Conservation (phyloP, 2,329 filamentous ascomycete genomes). For the Cadophora luteo-olivacea region DNA sequence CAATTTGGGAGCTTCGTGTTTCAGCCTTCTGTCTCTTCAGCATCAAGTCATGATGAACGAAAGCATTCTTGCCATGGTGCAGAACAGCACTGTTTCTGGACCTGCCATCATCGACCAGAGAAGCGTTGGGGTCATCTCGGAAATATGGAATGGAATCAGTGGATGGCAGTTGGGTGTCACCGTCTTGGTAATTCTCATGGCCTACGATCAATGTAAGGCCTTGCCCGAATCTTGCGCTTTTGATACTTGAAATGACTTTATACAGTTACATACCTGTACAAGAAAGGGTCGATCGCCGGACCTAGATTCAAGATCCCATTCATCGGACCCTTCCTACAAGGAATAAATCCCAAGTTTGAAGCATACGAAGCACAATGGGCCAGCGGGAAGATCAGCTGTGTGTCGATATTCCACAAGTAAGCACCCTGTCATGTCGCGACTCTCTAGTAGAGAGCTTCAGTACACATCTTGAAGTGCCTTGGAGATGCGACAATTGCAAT, state of each 20-base stretch:
- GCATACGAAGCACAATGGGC: constrained; percentile 79
- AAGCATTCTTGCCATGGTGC: not conserved
- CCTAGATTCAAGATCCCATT: constrained; percentile 69
- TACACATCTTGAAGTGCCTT: not conserved
- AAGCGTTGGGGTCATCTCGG: not conserved
- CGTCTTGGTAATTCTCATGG: constrained; percentile 44
- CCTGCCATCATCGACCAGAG: not conserved
- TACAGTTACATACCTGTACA: constrained; percentile 64
- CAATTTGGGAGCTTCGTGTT: not conserved
- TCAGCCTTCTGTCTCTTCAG: not conserved
- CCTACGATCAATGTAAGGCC: constrained; percentile 50
- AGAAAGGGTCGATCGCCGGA: constrained; percentile 68
- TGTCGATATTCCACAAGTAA: constrained; percentile 86
- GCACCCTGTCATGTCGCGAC: not conserved
- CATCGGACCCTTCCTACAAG: constrained; percentile 79
- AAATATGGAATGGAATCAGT: constrained; percentile 9
- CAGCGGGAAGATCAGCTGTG: constrained; percentile 79
- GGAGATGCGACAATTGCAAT: not conserved
- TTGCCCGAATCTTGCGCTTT: no score
- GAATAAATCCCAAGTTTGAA: constrained; percentile 75
- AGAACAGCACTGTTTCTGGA: not conserved
- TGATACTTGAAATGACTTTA: not conserved
- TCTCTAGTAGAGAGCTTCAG: no score
- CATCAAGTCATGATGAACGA: not conserved
- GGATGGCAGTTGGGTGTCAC: constrained; percentile 46